phyloP scores from a whole-genome alignment of 2,329 filamentous ascomycete genomes.

The Hypoxylon sp. region DNA sequence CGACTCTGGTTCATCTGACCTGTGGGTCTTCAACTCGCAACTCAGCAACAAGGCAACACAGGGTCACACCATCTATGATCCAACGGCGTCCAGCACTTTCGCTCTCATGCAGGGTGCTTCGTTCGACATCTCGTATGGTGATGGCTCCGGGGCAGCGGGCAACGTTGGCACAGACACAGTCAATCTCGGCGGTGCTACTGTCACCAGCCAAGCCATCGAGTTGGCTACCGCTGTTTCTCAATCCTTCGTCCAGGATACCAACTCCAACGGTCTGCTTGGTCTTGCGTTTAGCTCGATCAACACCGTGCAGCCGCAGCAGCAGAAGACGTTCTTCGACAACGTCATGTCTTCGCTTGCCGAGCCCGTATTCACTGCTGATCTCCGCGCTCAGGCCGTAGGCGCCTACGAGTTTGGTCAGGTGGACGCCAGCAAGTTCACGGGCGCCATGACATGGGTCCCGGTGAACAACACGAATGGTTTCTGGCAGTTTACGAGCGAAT shows the following conservation, averaged over 20 bases:
- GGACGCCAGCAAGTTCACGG: conserved; percentile 51
- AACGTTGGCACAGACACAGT: conserved; percentile 53
- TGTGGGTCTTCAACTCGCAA: conserved; percentile 54
- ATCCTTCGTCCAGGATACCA: conserved; percentile 50
- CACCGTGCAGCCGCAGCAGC: conserved; percentile 47
- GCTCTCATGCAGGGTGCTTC: conserved; percentile 47
- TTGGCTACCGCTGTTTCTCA: conserved; percentile 47
- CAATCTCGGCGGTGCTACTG: conserved; percentile 50
- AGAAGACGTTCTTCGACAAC: conserved; percentile 54
- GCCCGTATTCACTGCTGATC: conserved; percentile 53
- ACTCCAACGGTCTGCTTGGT: conserved; percentile 51
- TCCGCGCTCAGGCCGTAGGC: conserved; percentile 50
- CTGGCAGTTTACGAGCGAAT: conserved; percentile 54
- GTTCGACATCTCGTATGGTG: conserved; percentile 51
- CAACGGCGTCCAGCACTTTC: conserved; percentile 47
- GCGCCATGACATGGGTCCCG: conserved; percentile 50
- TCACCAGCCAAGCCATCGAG: conserved; percentile 50
- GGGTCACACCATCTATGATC: conserved; percentile 49
- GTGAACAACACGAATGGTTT: conserved; percentile 52
- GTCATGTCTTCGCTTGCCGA: conserved; percentile 47
- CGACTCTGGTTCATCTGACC: conserved; percentile 52
- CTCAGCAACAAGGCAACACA: conserved; percentile 44
- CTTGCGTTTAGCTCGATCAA: conserved; percentile 52
- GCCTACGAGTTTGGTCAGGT: conserved; percentile 56
- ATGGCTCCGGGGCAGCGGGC: conserved; percentile 51